Evolutionary conservation across 2,329 filamentous ascomycete species (phyloP), one percentile per base, ranked within the genome.

Genomic region (Claviceps spartinae): DNA sequence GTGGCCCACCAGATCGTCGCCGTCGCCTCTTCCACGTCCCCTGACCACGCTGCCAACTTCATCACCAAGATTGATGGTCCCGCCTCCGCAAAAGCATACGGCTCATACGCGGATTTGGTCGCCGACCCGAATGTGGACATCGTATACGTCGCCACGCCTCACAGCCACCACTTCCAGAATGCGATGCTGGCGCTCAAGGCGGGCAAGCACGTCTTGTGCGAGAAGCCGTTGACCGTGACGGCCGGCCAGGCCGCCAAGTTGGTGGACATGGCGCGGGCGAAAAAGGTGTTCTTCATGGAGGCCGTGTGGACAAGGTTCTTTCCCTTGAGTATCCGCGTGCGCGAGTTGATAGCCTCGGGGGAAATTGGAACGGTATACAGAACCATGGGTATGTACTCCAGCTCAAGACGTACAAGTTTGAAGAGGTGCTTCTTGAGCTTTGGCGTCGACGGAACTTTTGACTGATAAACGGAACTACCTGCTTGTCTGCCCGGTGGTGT

Each of bases 141-240:
- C 60, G 70, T 95, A 69, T 95, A 95, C 67, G 80, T 95, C 52
- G 88, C 88, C 24, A 95, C 89, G 4, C 89, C 89, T 16, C 89
- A 95, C 71, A 90, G 86, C 60, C 89, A 95, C 67, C 89, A 95
- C 72, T 95, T 90, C 72, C 88, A 94, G 67, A 91, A 95, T 69
- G 79, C 81, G 57, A 87, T 89, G 79, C 77, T 94, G n/a, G 85
- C 83, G 44, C 75, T 95, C 41, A 78, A 87, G 58, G 86, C 85
- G 7, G 86, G 87, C 61, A 95, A 95, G 75, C 78, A 91, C 61
- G 88, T 95, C 34, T 78, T 95, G 37, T 95, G 88, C 67, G 89
- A 95, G 69, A 95, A 95, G 74, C 81, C 89, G 0, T 83, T 95
- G 61, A 94, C 88, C 1, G 86, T 91, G 56, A 95, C 85, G 57